Percentiles rank a stretch among this genome's conserved stretches.
These are phyloP conservation scores for Chlorociboria aeruginascens DNA, from an alignment of 495 filamentous ascomycete species.

Conservation along the genomic window DNA sequence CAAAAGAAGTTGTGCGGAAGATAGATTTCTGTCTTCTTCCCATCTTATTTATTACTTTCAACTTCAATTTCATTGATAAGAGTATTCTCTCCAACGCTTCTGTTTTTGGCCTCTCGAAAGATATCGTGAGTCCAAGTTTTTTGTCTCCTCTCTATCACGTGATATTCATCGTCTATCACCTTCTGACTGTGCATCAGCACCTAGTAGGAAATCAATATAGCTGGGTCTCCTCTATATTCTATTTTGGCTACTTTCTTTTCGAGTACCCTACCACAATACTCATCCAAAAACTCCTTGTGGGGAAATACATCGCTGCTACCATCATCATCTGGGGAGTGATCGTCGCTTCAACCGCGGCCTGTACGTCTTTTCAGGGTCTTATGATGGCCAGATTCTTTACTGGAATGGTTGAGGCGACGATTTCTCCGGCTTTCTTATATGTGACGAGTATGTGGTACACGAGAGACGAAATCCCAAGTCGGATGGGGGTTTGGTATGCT, in stretches of 20 bases:
- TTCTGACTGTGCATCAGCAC: background rate
- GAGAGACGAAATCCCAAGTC: conserved; percentile 42
- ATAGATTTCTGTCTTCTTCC: conserved; percentile 2
- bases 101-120: conserved; percentile 43
- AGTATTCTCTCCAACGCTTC: conserved; percentile 50
- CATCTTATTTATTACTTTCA: conserved; percentile 43
- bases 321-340: conserved; percentile 47
- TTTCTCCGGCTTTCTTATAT: conserved; percentile 48
- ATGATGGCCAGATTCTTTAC: conserved; percentile 33
- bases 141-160: background rate
- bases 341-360: conserved; percentile 42
- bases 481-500: conserved; percentile 51
- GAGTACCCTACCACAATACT: conserved; percentile 53
- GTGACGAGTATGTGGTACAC: conserved; percentile 53
- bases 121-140: background rate
- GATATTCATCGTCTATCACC: background rate
- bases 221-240: conserved; percentile 47
- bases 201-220: conserved; percentile 26
- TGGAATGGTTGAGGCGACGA: conserved; percentile 34
- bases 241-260: conserved; percentile 55
- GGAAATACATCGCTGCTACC: conserved; percentile 45
- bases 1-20: conserved; percentile 7
- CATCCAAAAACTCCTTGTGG: conserved; percentile 44
- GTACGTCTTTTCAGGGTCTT: conserved; percentile 13
- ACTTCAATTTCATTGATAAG: conserved; percentile 53